These are phyloP conservation scores for Sarocladium strictum DNA, from an alignment of 2,329 filamentous ascomycete genomes.

Conservation along the genomic window DNA sequence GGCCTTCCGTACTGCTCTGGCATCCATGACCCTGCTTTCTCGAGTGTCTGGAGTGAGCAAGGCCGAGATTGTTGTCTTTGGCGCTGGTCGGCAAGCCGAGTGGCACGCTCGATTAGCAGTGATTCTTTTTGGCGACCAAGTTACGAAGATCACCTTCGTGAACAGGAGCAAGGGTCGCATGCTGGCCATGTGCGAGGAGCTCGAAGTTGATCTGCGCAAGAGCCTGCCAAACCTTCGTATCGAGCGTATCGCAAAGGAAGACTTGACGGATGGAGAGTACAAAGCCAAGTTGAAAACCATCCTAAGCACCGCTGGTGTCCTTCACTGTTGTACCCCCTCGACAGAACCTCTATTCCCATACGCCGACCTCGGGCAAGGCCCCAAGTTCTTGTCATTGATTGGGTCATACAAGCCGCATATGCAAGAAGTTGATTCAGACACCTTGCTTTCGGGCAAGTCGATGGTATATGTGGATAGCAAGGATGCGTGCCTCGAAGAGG, in stretches of 20 bases:
- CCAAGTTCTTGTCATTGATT: conserved; percentile 21
- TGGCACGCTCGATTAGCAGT: conserved; percentile 64
- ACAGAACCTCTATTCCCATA: conserved; percentile 22
- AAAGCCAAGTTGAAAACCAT: conserved; percentile 6
- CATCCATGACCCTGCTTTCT: conserved; percentile 55
- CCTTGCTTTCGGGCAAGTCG: conserved; percentile 16
- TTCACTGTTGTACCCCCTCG: conserved; percentile 27
- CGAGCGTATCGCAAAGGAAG: conserved; percentile 6
- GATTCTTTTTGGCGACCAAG: conserved; percentile 32
- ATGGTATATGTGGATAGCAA: conserved; percentile 21
- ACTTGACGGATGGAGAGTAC: conserved; percentile 11
- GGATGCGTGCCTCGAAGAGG: conserved; percentile 23
- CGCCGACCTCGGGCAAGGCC: conserved; percentile 16
- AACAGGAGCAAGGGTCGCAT: conserved; percentile 22
- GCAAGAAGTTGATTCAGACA: conserved; percentile 25
- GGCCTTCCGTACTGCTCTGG: conserved; percentile 62
- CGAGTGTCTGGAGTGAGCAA: conserved; percentile 19
- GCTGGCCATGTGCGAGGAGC: conserved; percentile 12
- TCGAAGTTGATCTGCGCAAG: conserved; percentile 14
- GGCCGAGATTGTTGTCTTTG: conserved; percentile 18
- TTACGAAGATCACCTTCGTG: conserved; percentile 24
- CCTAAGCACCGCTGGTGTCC: conserved; percentile 16
- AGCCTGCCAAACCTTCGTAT: conserved; percentile 6
- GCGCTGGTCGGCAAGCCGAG: conserved; percentile 31
- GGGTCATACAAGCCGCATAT: conserved; percentile 26